Conservation (phyloP, 345 rosid species). For the Garcia nutans region DNA sequence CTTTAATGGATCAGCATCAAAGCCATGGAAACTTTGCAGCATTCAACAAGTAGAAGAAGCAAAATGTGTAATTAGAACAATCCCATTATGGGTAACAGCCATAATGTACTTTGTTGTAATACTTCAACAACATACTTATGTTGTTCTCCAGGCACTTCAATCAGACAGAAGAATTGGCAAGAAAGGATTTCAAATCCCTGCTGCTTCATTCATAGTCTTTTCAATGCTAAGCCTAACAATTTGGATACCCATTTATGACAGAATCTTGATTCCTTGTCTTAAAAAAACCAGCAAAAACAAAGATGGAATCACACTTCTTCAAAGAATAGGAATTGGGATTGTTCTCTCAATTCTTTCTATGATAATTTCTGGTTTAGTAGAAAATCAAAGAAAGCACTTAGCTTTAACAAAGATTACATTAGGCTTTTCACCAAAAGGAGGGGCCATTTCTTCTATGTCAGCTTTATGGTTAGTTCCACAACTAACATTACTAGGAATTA, state of each 20-base stretch:
- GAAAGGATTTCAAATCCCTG: constrained; percentile 45
- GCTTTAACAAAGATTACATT: constrained; percentile 16
- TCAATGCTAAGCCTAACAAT: constrained; percentile 49
- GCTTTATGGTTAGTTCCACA: constrained; percentile 26
- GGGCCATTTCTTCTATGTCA: constrained; percentile 19
- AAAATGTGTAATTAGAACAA: constrained; percentile 51
- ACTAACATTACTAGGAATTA: constrained; percentile 18
- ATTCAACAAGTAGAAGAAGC: constrained; percentile 68
- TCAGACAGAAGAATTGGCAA: constrained; percentile 43
- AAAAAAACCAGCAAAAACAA: constrained; percentile 37
- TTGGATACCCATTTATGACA: constrained; percentile 57
- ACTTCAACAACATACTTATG: constrained; percentile 51
- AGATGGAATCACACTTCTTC: constrained; percentile 35
- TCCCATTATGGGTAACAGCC: constrained; percentile 60
- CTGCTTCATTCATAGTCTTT: constrained; percentile 49
- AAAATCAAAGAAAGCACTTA: constrained; percentile 9
- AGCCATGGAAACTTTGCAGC: constrained; percentile 67
- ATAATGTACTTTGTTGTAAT: constrained; percentile 39
- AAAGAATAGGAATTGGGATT: constrained; percentile 27
- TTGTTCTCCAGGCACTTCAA: constrained; percentile 60
- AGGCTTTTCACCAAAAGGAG: constrained; percentile 12
- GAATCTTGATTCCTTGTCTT: constrained; percentile 42
- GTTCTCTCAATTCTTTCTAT: constrained; percentile 7
- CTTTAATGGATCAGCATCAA: constrained; percentile 43
- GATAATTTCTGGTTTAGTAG: constrained; percentile 15